A percentile compares a stretch with the other conserved stretches of the same genome.
Conservation (phyloP, 352 stramenopile genomes). For the Thalassiosira mediterranea region DNA sequence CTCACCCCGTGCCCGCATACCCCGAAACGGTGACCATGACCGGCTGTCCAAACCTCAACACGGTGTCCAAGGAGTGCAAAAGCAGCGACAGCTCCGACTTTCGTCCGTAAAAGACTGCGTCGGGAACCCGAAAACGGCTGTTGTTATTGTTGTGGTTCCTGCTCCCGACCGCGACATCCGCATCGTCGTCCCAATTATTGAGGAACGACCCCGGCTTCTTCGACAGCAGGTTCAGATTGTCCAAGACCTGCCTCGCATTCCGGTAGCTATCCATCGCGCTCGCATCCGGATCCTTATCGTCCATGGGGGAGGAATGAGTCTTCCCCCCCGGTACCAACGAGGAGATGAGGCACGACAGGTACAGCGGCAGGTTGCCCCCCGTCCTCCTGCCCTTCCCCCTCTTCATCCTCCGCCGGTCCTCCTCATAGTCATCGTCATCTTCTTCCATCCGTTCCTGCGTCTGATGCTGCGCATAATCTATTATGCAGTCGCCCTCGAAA, state of each 20-base stretch:
- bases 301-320: not conserved
- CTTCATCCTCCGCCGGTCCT: not conserved
- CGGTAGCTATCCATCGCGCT: not conserved
- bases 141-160: too few relatives aligned
- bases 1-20: slow-evolving; percentile 2
- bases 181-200: too few relatives aligned
- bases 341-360: too few relatives aligned
- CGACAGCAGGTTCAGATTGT: not conserved
- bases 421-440: not conserved
- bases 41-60: not conserved
- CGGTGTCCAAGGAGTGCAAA: not conserved
- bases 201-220: not conserved
- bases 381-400: not conserved
- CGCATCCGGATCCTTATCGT: not conserved
- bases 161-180: not conserved
- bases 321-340: not conserved
- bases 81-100: not conserved
- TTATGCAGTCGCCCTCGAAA: too few relatives aligned
- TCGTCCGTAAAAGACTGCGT: not conserved
- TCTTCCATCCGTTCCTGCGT: not conserved
- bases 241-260: not conserved
- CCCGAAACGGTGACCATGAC: not conserved
- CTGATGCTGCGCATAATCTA: too few relatives aligned
- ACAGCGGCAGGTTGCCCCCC: not conserved
- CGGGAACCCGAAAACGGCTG: not conserved